Base-by-base conservation (phyloP, 768 basidiomycete species). In the Lactarius hatsudake region DNA sequence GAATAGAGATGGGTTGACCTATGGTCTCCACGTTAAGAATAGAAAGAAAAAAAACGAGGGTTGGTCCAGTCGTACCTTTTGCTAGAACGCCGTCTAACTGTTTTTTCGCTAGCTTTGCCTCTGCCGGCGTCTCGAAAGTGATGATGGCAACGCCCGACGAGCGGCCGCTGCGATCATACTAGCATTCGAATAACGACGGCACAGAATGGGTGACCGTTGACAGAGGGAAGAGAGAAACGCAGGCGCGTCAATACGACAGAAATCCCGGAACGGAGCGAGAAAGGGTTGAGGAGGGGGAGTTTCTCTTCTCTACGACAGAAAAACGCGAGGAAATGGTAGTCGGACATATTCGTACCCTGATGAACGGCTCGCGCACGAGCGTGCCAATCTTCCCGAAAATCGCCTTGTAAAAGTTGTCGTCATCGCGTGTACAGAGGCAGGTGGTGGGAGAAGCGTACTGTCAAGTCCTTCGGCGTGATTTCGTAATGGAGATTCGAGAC, bases 111-210 rank as follows among this genome's bases (percentile, higher is more conserved):
- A 84, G 82, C 45, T 87, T 86, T 40, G 95, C 95, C 76, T 96
- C 91, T 63, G 84, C 82, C 20, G 84, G 72, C 2, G 87, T 92
- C 78, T 93, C 90, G 79, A 88, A 96, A 10, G 87, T 82, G 75
- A 97, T 81, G 72, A 87, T 84, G 65, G 90, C 95, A 72, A 86
- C 83, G 67, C 95, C 95, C 23, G 85, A 87, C 56, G 95, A 96
- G 76, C 95, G 91, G 71, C 95, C 95, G 73, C 94, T 96, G 76
- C 91, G 89, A 80, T 97, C 95, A 82, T 95, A 97, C 95, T 97
- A 85, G 75, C 80, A 79, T 74, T 74, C 75, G 75, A 73, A 77
- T 72, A 73, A 73, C 73, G 73, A 73, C 73, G 74, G 72, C 73
- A 72, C 79, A 79, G 76, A 74, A 77, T 73, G 26, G 23, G 54